Evolutionary conservation across 768 basidiomycete genomes (phyloP), one percentile per base, ranked within the genome.

Genomic region (Rhizopogon vulgaris): DNA sequence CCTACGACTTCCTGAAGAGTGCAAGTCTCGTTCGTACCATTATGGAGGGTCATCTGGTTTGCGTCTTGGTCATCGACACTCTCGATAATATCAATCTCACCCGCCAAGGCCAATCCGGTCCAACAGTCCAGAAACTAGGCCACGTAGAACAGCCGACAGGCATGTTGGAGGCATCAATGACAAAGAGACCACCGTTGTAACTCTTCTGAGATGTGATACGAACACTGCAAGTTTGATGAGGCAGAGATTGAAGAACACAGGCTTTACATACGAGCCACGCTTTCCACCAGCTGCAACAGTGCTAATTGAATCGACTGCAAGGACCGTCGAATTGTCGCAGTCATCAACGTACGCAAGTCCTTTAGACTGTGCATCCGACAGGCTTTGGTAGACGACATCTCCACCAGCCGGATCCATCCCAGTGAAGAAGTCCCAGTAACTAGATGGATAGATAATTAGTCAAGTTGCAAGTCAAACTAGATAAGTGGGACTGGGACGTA

Each of bases 81-180:
- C 61, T 91, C 89, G 8, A 90, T 63, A 47, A 87, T 77, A 59
- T 90, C 89, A 43, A 88, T 83, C 63, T 90, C 86, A 53, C 81
- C 82, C 24, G 54, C 66, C 22, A 32, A 15, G 3, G 80, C 82
- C 82, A 84, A 40, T 74, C 59, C 2, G 75, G 71, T 6, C 81
- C 80, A 41, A 73, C 69, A 2, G 74, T 70, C 78, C 77, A 78
- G 51, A 71, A 85, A 67, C 85, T 85, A 69, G 68, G 83, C 76
- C 79, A 80, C 36, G 72, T 69, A 49, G 78, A 73, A 61, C 84
- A 87, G 0, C 88, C 88, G 48, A 79, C 74, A 8, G 87, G 87
- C 84, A 87, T 86, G 2, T 78, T 69, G 46, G 62, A 75, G 51
- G 88, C 78, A 59, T 90, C 88, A n/a, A 87, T 76, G 57, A 90